Base-by-base conservation (phyloP, 441 rosid genomes). In the Populus hybrid region DNA sequence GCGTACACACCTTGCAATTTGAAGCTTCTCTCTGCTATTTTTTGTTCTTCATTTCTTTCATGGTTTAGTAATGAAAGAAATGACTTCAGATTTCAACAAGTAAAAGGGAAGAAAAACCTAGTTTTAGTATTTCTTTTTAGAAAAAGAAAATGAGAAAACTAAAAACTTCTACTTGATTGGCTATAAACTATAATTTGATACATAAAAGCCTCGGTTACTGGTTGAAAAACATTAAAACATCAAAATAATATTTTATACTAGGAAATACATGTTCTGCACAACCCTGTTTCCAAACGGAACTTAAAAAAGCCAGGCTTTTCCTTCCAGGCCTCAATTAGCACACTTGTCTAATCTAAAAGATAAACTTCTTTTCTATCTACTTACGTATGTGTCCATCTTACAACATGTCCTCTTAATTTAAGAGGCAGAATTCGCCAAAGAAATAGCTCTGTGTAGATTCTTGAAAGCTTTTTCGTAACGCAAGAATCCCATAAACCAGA, bases 401-500 rank as follows among this genome's bases (percentile, higher is more conserved):
- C 57, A 46, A 46, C 14, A 14, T 14, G 7, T 46, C 57, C 19
- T 46, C 57, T 12, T 14, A 14, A 46, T 12, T 5, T 46, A 46
- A 46, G 28, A 61, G 66, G 28, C 28, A 21, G 66, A 61, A 1
- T 23, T 21, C 10, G 14, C 66, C 28, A 9, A 9, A 35, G 81
- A 76, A 74, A 82, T 70, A n/a, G 85, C 89, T 72, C 78, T 83
- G 42, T 83, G 69, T 36, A 86, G 84, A 36, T 84, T 84, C 76
- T 12, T 69, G 71, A 79, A 78, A 36, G 87, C 86, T 75, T 84
- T 86, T 76, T 83, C 76, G 70, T 78, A 86, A 32, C 87, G 83
- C 66, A 84, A 72, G 75, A 86, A 86, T 2, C 89, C 89, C 86
- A 84, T 76, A 46, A 86, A 84, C 89, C 89, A 86, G 76, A 86